Conservation (phyloP, 192 early-diverging fungal species). For the Mortierella antarctica region DNA sequence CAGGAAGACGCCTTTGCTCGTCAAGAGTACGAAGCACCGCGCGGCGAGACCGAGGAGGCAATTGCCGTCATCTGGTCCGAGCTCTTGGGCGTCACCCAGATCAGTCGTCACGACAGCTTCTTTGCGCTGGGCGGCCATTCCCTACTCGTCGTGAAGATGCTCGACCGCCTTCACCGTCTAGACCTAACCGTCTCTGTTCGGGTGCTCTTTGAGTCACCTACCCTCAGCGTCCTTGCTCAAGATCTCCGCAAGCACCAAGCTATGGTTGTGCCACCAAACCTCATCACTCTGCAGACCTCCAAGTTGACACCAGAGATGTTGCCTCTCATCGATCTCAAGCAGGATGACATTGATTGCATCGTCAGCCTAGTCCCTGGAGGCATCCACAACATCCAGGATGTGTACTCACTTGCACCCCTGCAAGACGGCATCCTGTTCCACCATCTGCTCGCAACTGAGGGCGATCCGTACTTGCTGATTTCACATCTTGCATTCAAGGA, state of each 20-base stretch:
- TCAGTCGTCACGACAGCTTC: slow-evolving; percentile 20
- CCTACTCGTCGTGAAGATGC: slow-evolving; percentile 3
- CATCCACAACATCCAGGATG: slow-evolving; percentile 7
- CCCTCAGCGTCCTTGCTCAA: slow-evolving; percentile 3
- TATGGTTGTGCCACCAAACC: background rate
- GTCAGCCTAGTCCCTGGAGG: background rate
- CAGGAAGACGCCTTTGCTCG: background rate
- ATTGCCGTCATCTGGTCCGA: slow-evolving; percentile 2
- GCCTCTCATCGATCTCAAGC: slow-evolving; percentile 4
- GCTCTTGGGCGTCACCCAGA: background rate
- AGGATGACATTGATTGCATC: slow-evolving; percentile 12
- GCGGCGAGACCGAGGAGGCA: slow-evolving; percentile 2
- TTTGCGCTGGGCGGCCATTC: slow-evolving; percentile 37
- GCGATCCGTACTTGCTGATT: slow-evolving; percentile 7
- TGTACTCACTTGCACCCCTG: slow-evolving; percentile 7
- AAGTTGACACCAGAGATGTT: slow-evolving; percentile 9
- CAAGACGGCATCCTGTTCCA: slow-evolving; percentile 25
- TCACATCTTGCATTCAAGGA: background rate
- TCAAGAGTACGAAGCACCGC: slow-evolving; percentile 9
- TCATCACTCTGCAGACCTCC: background rate
- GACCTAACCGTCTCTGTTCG: slow-evolving; percentile 4
- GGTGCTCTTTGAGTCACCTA: background rate
- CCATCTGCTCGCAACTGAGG: background rate
- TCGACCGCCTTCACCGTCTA: background rate
- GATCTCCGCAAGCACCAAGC: no score